Percentiles rank a stretch among this genome's conserved stretches.
Evolutionary conservation across 257 asterid species (phyloP).

Genomic region (Ilex aquifolium): DNA sequence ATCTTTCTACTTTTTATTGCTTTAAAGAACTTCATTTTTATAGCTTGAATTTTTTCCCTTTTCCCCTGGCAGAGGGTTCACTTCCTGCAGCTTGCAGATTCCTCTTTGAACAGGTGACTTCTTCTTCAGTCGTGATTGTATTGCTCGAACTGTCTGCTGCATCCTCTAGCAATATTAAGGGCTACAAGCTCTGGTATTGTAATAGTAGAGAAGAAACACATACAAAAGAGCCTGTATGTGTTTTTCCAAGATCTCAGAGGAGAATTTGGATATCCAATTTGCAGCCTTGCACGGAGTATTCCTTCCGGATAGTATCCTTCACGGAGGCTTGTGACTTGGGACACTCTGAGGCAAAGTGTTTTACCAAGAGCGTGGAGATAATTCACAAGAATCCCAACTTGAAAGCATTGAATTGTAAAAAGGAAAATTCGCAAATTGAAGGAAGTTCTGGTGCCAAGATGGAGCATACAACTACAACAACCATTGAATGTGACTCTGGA

Average conservation of each 20-base stretch:
- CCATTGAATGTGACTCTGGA: slow-evolving; percentile 66
- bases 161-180: slow-evolving; percentile 44
- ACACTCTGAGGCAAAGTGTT: slow-evolving; percentile 80
- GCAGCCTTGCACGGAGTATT: slow-evolving; percentile 77
- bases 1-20: slow-evolving; percentile 11
- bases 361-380: slow-evolving; percentile 67
- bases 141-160: slow-evolving; percentile 55
- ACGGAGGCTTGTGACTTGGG: slow-evolving; percentile 59
- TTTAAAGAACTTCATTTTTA: slow-evolving; percentile 9
- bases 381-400: slow-evolving; percentile 37
- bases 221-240: slow-evolving; percentile 58
- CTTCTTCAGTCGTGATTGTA: slow-evolving; percentile 59
- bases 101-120: slow-evolving; percentile 68
- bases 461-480: slow-evolving; percentile 26
- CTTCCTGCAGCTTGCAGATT: slow-evolving; percentile 86
- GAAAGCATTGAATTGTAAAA: slow-evolving; percentile 26
- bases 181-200: slow-evolving; percentile 89
- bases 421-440: slow-evolving; percentile 40
- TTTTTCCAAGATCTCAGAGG: slow-evolving; percentile 68
- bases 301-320: slow-evolving; percentile 67
- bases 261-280: slow-evolving; percentile 70
- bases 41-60: slow-evolving; percentile 9
- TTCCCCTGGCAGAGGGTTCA: slow-evolving; percentile 57
- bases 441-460: slow-evolving; percentile 49
- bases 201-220: slow-evolving; percentile 62